Evolutionary conservation across 164 flowering plant genomes (phyloP).

Genomic region (Chloranthus sessilifolius): DNA sequence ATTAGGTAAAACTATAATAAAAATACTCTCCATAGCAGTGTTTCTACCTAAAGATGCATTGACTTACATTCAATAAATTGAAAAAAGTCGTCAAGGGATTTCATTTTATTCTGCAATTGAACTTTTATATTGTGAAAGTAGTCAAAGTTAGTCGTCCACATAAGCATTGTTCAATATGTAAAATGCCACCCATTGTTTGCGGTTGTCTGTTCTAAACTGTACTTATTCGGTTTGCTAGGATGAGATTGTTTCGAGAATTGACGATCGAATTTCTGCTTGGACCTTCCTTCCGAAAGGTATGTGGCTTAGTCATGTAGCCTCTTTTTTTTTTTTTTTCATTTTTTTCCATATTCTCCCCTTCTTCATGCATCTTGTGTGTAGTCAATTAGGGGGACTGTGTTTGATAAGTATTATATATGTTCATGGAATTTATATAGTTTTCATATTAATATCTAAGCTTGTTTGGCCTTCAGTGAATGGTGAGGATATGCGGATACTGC

Average conservation of each 20-base stretch:
- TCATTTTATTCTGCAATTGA: too few species aligned
- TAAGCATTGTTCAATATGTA: too few species aligned
- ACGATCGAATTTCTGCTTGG: conserved; percentile 79
- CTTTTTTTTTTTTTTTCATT: neutral
- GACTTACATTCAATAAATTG: neutral
- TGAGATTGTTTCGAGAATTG: conserved; percentile 49
- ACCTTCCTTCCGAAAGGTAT: conserved; percentile 83
- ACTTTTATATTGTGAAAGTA: neutral
- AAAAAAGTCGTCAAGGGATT: neutral
- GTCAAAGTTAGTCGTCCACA: neutral
- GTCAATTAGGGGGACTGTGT: too few species aligned
- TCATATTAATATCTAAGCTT: neutral
- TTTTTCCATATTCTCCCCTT: neutral
- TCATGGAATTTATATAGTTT: neutral
- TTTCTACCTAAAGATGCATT: too few species aligned
- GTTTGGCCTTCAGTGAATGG: conserved; percentile 43
- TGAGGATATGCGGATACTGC: conserved; percentile 41
- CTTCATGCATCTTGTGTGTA: too few species aligned
- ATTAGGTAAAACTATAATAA: too few species aligned
- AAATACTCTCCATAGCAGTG: too few species aligned
- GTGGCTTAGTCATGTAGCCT: conserved; percentile 1
- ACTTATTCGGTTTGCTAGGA: conserved; percentile 39
- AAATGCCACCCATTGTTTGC: neutral
- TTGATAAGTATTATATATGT: neutral
- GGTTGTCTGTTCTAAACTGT: neutral